phyloP scores from a whole-genome alignment of 768 basidiomycete species.

The Dacryopinax primogenitus region DNA sequence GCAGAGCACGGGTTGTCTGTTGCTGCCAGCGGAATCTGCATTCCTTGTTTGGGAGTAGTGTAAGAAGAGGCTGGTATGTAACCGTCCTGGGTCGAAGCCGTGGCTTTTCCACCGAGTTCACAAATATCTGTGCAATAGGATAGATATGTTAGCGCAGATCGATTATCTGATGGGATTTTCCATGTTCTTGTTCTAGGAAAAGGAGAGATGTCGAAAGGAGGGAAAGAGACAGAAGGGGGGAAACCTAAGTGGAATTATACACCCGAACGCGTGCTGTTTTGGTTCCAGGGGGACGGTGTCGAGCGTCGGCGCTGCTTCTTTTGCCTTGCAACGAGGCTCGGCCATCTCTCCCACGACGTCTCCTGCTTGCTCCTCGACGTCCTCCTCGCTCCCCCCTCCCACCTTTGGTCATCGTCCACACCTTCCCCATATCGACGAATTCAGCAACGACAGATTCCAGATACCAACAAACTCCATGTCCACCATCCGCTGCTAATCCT shows the following conservation, averaged over 20 bases:
- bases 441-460: conserved; percentile 1
- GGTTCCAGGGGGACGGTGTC: conserved; percentile 1
- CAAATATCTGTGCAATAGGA: neutral
- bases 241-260: neutral
- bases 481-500: neutral
- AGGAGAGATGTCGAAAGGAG: neutral
- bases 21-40: neutral
- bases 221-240: neutral
- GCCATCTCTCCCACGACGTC: neutral
- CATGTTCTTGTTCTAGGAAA: neutral
- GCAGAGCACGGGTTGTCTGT: neutral
- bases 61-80: neutral
- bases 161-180: neutral
- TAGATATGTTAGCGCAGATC: neutral
- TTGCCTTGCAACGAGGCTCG: conserved; percentile 10
- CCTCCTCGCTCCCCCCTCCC: neutral
- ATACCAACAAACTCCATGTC: neutral
- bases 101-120: neutral
- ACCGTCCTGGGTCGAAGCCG: neutral
- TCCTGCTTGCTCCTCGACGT: neutral
- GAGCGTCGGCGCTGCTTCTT: neutral
- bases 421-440: neutral
- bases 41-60: neutral
- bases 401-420: neutral
- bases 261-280: conserved; percentile 9